Evolutionary conservation across 371 early-diverging fungal species (phyloP).

Genomic region (Catenaria anguillulae): DNA sequence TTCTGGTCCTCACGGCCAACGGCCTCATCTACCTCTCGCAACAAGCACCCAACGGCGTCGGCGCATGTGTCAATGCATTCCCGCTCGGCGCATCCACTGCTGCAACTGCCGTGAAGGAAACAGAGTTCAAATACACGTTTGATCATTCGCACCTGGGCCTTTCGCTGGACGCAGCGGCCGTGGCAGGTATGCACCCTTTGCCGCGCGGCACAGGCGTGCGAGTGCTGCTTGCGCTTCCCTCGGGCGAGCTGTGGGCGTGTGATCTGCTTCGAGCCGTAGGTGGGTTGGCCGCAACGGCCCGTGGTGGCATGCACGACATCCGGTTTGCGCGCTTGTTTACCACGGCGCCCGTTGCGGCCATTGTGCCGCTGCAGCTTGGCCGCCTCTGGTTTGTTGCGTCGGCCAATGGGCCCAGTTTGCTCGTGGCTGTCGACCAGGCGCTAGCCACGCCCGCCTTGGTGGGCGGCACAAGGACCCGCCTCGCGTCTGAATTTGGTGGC

Average conservation of each 20-base stretch:
- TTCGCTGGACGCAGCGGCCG: slow-evolving; percentile 15
- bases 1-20: slow-evolving; percentile 62
- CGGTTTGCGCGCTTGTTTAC: slow-evolving; percentile 6
- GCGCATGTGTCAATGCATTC: slow-evolving; percentile 50
- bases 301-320: slow-evolving; percentile 10
- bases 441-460: too few relatives aligned
- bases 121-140: neutral
- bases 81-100: neutral
- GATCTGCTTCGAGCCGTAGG: slow-evolving; percentile 9
- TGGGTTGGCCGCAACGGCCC: neutral
- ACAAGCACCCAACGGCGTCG: slow-evolving; percentile 54
- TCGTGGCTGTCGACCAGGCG: slow-evolving; percentile 41
- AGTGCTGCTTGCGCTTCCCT: slow-evolving; percentile 11
- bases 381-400: slow-evolving; percentile 66
- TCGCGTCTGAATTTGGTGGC: too few relatives aligned
- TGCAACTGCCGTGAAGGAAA: neutral
- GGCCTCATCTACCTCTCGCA: slow-evolving; percentile 75
- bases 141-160: slow-evolving; percentile 16
- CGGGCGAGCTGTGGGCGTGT: slow-evolving; percentile 9
- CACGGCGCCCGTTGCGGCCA: slow-evolving; percentile 29
- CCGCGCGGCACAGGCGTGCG: too few relatives aligned
- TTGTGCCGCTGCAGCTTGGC: slow-evolving; percentile 44
- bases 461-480: too few relatives aligned
- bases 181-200: slow-evolving; percentile 6
- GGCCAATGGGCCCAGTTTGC: slow-evolving; percentile 56